A percentile compares a stretch with the other conserved stretches of the same genome.
Conservation (phyloP, 768 basidiomycete species). For the Pleurotus citrinopileatus region DNA sequence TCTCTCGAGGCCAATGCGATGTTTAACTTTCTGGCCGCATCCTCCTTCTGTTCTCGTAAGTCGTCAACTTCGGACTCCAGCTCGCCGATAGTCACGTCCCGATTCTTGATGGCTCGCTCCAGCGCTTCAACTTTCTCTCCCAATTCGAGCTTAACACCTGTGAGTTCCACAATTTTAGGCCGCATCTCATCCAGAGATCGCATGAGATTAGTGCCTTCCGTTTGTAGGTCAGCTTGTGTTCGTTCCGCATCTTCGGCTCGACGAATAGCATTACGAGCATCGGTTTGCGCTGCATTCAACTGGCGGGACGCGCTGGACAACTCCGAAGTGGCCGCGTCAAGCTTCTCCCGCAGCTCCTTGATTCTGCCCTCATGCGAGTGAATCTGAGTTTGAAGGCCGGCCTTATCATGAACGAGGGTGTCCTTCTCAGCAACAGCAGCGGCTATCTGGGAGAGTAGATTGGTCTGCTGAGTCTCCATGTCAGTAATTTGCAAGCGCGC, state of each 20-base stretch:
- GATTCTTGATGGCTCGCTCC: conserved; percentile 49
- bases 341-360: conserved; percentile 56
- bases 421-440: conserved; percentile 45
- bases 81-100: conserved; percentile 56
- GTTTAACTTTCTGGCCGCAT: conserved; percentile 41
- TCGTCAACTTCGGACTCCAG: conserved; percentile 62
- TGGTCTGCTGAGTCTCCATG: conserved; percentile 37
- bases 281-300: conserved; percentile 59
- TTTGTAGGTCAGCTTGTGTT: conserved; percentile 68
- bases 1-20: conserved; percentile 45
- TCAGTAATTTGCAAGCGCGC: conserved; percentile 46
- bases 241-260: conserved; percentile 76
- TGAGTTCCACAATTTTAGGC: conserved; percentile 81
- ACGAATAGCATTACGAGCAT: conserved; percentile 59
- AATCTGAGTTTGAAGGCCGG: conserved; percentile 45
- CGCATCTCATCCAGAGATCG: conserved; percentile 83
- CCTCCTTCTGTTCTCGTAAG: conserved; percentile 45
- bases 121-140: conserved; percentile 60
- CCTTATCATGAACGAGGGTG: conserved; percentile 44
- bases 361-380: conserved; percentile 43
- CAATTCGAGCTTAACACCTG: conserved; percentile 65
- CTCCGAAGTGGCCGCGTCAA: conserved; percentile 52
- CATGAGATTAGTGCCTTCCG: conserved; percentile 77
- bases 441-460: conserved; percentile 40
- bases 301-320: conserved; percentile 51